Conservation (phyloP, 2,329 filamentous ascomycete genomes). For the Calonectria ilicicola region DNA sequence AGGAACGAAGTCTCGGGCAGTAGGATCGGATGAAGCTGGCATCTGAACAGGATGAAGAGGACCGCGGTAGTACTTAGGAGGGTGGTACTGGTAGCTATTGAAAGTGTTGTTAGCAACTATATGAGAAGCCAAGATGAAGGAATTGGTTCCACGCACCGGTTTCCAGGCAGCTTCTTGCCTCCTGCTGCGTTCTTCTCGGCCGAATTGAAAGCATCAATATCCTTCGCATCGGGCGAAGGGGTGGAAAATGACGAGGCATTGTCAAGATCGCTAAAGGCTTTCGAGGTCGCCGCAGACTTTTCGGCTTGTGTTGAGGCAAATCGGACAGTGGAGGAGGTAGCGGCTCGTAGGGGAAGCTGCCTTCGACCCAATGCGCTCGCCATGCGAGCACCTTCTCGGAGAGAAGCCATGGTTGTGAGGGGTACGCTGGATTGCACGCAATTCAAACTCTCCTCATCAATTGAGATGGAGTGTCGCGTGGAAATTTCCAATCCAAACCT, state of each 20-base stretch:
- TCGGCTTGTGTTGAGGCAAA: conserved; percentile 61
- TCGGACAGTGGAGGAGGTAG: conserved; percentile 48
- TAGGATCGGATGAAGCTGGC: conserved; percentile 85
- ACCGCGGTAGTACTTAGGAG: conserved; percentile 94
- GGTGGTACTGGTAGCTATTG: conserved; percentile 91
- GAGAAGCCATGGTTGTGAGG: conserved; percentile 52
- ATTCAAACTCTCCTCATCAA: conserved; percentile 30
- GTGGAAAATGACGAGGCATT: conserved; percentile 60
- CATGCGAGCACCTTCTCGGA: conserved; percentile 55
- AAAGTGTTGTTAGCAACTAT: conserved; percentile 36
- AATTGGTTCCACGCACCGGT: conserved; percentile 52
- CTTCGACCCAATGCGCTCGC: conserved; percentile 47
- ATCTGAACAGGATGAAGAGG: conserved; percentile 94
- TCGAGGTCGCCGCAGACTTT: conserved; percentile 41
- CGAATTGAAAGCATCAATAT: conserved; percentile 55
- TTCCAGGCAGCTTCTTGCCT: conserved; percentile 57
- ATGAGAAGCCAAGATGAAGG: not conserved
- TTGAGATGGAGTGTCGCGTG: conserved; percentile 38
- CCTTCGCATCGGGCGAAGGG: conserved; percentile 53
- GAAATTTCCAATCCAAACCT: conserved; percentile 49
- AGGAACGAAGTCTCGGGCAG: conserved; percentile 88
- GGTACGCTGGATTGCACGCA: conserved; percentile 23
- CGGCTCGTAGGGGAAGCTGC: conserved; percentile 41
- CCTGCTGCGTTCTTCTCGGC: conserved; percentile 50
- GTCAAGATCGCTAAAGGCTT: conserved; percentile 62